Evolutionary conservation across 768 basidiomycete genomes (phyloP).

Genomic region (Boletus bicolor): DNA sequence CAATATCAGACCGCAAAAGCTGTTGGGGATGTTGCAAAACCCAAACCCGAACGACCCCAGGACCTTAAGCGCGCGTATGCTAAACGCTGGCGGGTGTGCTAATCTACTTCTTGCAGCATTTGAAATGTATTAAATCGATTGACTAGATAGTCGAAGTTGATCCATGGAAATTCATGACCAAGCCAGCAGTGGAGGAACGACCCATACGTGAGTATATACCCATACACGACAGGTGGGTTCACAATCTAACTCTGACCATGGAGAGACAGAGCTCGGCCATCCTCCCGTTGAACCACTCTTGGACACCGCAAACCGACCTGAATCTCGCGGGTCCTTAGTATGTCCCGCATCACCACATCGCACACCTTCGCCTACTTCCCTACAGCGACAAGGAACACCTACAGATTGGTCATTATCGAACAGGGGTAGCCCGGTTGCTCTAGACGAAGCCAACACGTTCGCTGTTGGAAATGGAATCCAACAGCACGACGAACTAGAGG

Average conservation of each 20-base stretch:
- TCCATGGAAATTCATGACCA: constrained; percentile 14
- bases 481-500: background rate
- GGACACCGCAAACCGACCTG: background rate
- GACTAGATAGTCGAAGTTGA: constrained; percentile 13
- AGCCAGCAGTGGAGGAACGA: constrained; percentile 5
- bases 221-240: background rate
- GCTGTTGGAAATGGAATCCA: background rate
- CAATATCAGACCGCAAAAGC: background rate
- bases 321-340: background rate
- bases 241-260: background rate
- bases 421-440: constrained; percentile 16
- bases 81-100: constrained; percentile 29
- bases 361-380: constrained; percentile 9
- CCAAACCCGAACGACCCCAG: constrained; percentile 5
- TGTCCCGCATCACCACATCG: background rate
- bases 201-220: constrained; percentile 10
- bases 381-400: constrained; percentile 25
- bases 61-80: constrained; percentile 14
- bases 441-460: background rate
- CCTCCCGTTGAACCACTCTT: background rate
- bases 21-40: constrained; percentile 1
- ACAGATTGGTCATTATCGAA: constrained; percentile 31
- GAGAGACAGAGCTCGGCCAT: constrained; percentile 4
- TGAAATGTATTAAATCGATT: background rate
- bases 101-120: background rate